phyloP scores from a whole-genome alignment of 306 rosid species.

The Rubus idaeus region DNA sequence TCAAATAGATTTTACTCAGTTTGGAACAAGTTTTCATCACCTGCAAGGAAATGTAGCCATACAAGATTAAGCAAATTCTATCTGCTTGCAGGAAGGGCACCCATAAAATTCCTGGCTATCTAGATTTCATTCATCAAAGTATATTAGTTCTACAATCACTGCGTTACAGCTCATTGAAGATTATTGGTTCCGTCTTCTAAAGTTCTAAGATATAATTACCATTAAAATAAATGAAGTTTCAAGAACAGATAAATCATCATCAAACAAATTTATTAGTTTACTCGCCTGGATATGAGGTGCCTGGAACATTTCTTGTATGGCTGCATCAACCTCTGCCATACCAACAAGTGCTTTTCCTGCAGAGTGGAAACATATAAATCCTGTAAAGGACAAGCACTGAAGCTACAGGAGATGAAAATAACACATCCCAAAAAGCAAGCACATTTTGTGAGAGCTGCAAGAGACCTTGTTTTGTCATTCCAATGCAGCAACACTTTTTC shows the following conservation, averaged over 20 bases:
- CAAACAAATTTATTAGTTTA: constrained; percentile 3
- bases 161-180: constrained; percentile 1
- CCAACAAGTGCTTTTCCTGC: constrained; percentile 62
- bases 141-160: not conserved
- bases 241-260: constrained; percentile 13
- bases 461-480: not conserved
- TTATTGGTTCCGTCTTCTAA: constrained; percentile 14
- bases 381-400: constrained; percentile 23
- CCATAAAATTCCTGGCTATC: not conserved
- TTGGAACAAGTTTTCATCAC: constrained; percentile 79
- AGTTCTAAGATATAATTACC: constrained; percentile 6
- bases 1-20: constrained; percentile 73
- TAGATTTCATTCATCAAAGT: not conserved
- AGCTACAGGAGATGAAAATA: constrained; percentile 13
- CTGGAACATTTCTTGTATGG: constrained; percentile 96
- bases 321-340: constrained; percentile 80
- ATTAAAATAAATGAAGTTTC: constrained; percentile 12
- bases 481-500: not conserved
- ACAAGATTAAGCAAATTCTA: not conserved
- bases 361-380: constrained; percentile 24
- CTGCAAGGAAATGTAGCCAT: constrained; percentile 35
- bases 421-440: not conserved
- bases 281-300: constrained; percentile 98
- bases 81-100: not conserved
- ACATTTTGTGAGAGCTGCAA: not conserved